A percentile compares a stretch with the other conserved stretches of the same genome.
These are phyloP conservation scores for Pueraria montana DNA, from an alignment of 306 rosid species.

Conservation along the genomic window DNA sequence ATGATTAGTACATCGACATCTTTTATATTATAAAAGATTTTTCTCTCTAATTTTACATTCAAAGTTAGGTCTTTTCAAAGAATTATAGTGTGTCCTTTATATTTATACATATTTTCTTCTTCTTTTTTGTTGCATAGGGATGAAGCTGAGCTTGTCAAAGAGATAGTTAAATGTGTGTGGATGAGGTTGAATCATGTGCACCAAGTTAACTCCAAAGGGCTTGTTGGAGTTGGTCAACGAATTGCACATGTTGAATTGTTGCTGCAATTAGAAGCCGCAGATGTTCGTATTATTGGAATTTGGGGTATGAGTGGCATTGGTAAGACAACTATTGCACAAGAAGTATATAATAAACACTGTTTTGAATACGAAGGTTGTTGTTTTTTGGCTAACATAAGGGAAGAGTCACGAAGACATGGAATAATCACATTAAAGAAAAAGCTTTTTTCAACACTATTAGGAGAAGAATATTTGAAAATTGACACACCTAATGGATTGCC, in stretches of 20 bases:
- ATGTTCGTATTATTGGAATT: slow-evolving; percentile 35
- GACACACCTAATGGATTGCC: not conserved
- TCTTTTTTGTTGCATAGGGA: not conserved
- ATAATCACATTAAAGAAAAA: not conserved
- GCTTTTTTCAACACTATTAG: not conserved
- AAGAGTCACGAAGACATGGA: slow-evolving; percentile 24
- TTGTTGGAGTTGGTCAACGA: slow-evolving; percentile 17
- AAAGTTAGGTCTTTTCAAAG: too few relatives aligned
- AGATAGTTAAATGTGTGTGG: not conserved
- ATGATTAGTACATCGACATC: too few relatives aligned
- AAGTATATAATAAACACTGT: not conserved
- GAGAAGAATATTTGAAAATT: not conserved
- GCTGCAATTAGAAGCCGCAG: not conserved
- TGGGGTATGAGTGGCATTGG: slow-evolving; percentile 37
- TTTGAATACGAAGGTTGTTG: not conserved
- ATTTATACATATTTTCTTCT: too few relatives aligned
- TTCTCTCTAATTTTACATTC: too few relatives aligned
- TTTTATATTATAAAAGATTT: too few relatives aligned
- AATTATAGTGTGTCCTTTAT: not conserved
- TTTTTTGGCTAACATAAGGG: slow-evolving; percentile 22
- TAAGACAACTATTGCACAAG: slow-evolving; percentile 12
- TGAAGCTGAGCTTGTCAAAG: slow-evolving; percentile 16
- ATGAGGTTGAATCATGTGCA: not conserved
- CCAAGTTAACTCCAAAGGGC: not conserved
- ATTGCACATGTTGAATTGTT: slow-evolving; percentile 36